Evolutionary conservation across 352 stramenopile genomes (phyloP).

Genomic region (Globisporangium nagaii): DNA sequence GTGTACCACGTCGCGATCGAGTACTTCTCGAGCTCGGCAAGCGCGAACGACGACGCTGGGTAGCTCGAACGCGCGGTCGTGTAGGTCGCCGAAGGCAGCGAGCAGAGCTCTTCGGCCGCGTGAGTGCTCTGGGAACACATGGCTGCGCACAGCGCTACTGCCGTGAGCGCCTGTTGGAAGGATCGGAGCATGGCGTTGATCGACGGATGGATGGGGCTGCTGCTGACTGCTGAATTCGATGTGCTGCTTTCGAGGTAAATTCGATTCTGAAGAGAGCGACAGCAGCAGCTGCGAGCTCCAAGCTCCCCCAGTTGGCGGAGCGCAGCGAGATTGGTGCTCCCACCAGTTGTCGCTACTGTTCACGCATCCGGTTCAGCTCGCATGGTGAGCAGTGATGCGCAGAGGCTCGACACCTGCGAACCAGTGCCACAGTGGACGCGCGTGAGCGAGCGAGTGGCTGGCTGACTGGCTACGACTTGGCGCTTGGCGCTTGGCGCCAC

Average conservation of each 20-base stretch:
- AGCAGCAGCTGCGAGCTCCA: neutral
- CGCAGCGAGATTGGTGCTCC: no score
- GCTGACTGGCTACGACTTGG: neutral
- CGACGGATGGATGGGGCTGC: no score
- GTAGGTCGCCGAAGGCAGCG: neutral
- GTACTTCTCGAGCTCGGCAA: conserved; percentile 28
- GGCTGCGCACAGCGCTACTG: neutral
- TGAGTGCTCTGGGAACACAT: neutral
- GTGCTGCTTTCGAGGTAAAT: neutral
- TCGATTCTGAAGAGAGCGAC: neutral
- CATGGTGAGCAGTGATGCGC: neutral
- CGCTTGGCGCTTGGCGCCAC: neutral
- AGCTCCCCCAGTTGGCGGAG: no score
- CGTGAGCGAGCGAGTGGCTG: no score
- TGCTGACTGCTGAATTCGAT: neutral
- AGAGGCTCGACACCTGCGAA: neutral
- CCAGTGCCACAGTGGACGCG: neutral
- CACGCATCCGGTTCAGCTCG: neutral
- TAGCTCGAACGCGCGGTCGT: neutral
- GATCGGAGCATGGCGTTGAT: neutral
- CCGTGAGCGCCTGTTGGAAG: neutral
- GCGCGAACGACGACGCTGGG: conserved; percentile 9
- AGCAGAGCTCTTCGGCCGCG: neutral
- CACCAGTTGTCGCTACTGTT: neutral
- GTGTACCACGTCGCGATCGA: conserved; percentile 49